A percentile compares a stretch with the other conserved stretches of the same genome.
Conservation (phyloP, 1,139 yeast species). For the Taphrina deformans region DNA sequence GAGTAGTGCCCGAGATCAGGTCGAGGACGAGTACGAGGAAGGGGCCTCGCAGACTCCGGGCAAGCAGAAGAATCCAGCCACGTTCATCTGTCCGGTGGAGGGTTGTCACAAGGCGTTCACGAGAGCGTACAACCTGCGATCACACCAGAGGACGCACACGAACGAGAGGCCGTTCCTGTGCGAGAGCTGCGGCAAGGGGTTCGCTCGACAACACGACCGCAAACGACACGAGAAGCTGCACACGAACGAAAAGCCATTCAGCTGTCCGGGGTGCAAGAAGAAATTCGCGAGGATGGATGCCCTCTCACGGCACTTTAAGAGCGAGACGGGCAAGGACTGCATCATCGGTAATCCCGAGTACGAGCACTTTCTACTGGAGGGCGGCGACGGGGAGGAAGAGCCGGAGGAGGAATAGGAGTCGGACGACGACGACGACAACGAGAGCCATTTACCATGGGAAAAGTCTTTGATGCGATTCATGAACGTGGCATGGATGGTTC, state of each 20-base stretch:
- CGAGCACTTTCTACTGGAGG: constrained; percentile 16
- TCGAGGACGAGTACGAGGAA: constrained; percentile 1
- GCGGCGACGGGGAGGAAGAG: background rate
- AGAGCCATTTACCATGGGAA: too few species aligned
- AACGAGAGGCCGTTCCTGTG: constrained; percentile 91
- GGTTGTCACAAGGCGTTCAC: constrained; percentile 81
- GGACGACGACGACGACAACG: too few species aligned
- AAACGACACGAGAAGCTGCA: constrained; percentile 93
- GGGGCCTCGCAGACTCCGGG: constrained; percentile 44
- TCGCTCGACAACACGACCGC: constrained; percentile 93
- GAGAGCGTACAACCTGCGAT: constrained; percentile 85
- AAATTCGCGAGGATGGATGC: constrained; percentile 96
- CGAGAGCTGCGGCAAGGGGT: constrained; percentile 84
- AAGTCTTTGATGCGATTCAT: too few species aligned
- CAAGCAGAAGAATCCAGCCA: constrained; percentile 73
- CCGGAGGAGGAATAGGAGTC: too few species aligned
- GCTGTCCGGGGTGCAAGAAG: constrained; percentile 95
- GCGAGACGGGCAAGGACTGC: constrained; percentile 88
- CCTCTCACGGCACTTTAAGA: constrained; percentile 84
- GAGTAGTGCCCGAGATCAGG: constrained; percentile 10
- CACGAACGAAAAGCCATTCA: constrained; percentile 83
- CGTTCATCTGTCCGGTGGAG: constrained; percentile 69
- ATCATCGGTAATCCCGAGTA: constrained; percentile 45
- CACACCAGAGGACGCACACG: constrained; percentile 90
- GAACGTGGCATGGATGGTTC: too few species aligned